Base-by-base conservation (phyloP, 2,329 filamentous ascomycete genomes). In the Cyphellophora attinorum region DNA sequence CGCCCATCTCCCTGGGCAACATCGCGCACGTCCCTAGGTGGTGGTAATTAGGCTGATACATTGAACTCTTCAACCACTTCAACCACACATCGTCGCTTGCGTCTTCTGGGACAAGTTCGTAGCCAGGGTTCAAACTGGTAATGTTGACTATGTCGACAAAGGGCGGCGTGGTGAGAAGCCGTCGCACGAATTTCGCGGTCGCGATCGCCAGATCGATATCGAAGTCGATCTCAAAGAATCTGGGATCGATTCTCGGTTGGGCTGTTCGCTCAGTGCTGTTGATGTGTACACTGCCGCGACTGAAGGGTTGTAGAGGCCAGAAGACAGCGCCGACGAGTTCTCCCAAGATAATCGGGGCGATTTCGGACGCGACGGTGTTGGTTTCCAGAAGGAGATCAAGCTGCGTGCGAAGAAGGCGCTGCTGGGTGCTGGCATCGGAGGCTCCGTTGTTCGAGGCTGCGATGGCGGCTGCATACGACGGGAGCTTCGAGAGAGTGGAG, bases 1-100 rank as follows among this genome's bases (percentile, higher is more conserved):
- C 65, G 4, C 46, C 46, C 15, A 61, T 31, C 8, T 59, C 55
- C 5, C 52, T 47, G 5, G 60, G 57, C 3, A 53, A 58, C 64
- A 69, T 67, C 15, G 27, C 27, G 27, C 27, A 29, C 12, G 27
- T 29, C 15, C 27, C 27, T 14, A 29, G 27, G n/a, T n/a, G n/a
- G n/a, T n/a, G n/a, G n/a, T n/a, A n/a, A n/a, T n/a, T n/a, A n/a
- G n/a, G n/a, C n/a, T 29, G 27, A 29, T 29, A 29, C 12, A 13
- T 29, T 14, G 27, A 14, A n/a, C 5, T 29, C n/a, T 44, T 44
- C 12, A 55, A 33, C 34, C 49, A 55, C 2, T 35, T 28, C 14
- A 36, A 29, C 52, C 51, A 56, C 10, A 30, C 40, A 14, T 42
- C 34, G 11, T 50, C 47, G 18, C 39, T 29, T 3, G 52, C 49